These are phyloP conservation scores for Psilocybe azurescens DNA, from an alignment of 768 basidiomycete genomes.

Conservation along the genomic window DNA sequence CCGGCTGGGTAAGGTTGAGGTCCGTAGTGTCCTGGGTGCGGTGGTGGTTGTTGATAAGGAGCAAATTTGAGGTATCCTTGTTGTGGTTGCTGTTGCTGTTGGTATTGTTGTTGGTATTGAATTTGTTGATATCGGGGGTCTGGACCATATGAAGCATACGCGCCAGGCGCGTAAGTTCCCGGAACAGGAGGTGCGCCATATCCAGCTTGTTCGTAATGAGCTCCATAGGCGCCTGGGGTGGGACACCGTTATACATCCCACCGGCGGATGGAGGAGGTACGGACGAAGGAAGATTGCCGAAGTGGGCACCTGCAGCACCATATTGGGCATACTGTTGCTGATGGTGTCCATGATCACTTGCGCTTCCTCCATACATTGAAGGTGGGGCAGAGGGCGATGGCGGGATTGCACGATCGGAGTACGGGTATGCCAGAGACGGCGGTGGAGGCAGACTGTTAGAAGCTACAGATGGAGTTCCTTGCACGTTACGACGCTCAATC, in stretches of 20 bases:
- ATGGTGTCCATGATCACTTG: constrained; percentile 14
- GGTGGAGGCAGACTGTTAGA: constrained; percentile 12
- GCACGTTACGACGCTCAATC: constrained; percentile 32
- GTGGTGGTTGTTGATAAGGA: constrained; percentile 3
- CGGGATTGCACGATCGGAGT: constrained; percentile 17
- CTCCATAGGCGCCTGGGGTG: constrained; percentile 21
- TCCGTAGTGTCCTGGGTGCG: constrained; percentile 10
- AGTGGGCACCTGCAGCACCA: constrained; percentile 15
- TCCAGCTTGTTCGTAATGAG: constrained; percentile 27
- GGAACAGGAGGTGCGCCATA: constrained; percentile 29
- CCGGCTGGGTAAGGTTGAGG: constrained; percentile 5
- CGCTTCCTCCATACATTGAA: constrained; percentile 15
- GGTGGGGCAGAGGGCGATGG: constrained; percentile 14
- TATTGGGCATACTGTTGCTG: constrained; percentile 13
- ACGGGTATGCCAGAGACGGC: constrained; percentile 24
- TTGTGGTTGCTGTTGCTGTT: constrained; percentile 14
- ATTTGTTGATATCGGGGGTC: constrained; percentile 13
- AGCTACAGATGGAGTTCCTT: constrained; percentile 18
- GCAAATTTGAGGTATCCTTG: not conserved
- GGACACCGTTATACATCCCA: constrained; percentile 14
- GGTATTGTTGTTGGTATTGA: constrained; percentile 12
- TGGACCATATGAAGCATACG: constrained; percentile 26
- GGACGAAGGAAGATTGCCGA: constrained; percentile 18
- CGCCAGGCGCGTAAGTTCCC: constrained; percentile 25
- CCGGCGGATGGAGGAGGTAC: constrained; percentile 9